Evolutionary conservation across 2,329 filamentous ascomycete genomes (phyloP), one percentile per base, ranked within the genome.

Genomic region (Raffaelea deltoideospora): DNA sequence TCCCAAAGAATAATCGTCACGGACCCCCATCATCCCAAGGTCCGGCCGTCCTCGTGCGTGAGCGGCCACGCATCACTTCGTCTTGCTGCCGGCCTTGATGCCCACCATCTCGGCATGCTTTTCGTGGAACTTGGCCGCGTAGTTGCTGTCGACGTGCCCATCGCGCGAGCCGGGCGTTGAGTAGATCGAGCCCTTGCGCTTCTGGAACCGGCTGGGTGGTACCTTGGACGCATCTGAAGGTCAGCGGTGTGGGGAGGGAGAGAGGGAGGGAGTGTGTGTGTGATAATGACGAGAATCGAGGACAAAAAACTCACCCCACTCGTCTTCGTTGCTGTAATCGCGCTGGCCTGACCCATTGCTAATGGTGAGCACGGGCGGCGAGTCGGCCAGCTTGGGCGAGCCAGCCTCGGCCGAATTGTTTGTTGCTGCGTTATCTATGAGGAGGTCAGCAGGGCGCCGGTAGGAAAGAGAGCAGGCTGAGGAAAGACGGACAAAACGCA

Each of bases 141-240:
- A 67, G 51, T 73, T 74, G 40, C 60, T 63, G 47, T 72, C 68
- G 35, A 79, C 59, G 50, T 78, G 72, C 15, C 73, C 74, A 52
- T 80, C 76, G 40, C 75, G 67, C 19, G 71, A 76, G 47, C 61
- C 61, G 3, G 72, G 75, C 9, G 76, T 80, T 33, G 73, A 70
- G 51, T 74, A 78, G 54, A 79, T 76, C 50, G 71, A 78, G 38
- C 76, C 76, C 55, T 76, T 73, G 49, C 72, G 69, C 57, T 77
- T 77, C 55, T 80, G 76, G 58, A 81, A 79, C 33, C 72, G 71
- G 43, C 68, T 75, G 10, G 76, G 76, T 2, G 72, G 72, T 0
- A 77, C 74, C 55, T 79, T 79, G 46, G 69, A 65, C 4, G 76
- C 76, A 54, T 80, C 75, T 73, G 34, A 41, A 2, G 10, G 32